Conservation (phyloP, 2,329 filamentous ascomycete species). For the Colletotrichum cereale region DNA sequence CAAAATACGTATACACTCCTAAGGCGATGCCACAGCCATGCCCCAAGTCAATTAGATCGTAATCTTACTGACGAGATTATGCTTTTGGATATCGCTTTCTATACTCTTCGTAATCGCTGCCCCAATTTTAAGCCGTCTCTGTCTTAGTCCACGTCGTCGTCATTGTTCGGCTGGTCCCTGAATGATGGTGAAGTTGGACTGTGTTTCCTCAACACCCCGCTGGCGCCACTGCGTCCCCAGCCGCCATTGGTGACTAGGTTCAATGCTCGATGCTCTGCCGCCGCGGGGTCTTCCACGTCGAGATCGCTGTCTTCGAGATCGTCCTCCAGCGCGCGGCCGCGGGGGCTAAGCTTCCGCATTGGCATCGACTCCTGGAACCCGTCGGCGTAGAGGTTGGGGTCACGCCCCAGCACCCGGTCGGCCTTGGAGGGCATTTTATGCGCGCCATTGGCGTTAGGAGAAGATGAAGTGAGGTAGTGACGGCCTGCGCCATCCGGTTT, state of each 20-base stretch:
- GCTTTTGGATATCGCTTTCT: slow-evolving; percentile 34
- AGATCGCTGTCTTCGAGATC: slow-evolving; percentile 54
- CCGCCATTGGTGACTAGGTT: slow-evolving; percentile 56
- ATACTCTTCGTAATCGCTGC: not conserved
- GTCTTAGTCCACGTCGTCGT: slow-evolving; percentile 37
- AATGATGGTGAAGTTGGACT: slow-evolving; percentile 42
- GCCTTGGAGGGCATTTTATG: slow-evolving; percentile 65
- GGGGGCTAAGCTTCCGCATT: slow-evolving; percentile 61
- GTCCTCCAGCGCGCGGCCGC: slow-evolving; percentile 59
- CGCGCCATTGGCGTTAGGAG: slow-evolving; percentile 43
- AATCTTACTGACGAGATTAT: slow-evolving; percentile 22
- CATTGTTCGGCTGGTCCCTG: slow-evolving; percentile 24
- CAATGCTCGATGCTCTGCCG: slow-evolving; percentile 59
- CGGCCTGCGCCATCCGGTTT: slow-evolving; percentile 44
- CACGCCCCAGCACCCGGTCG: slow-evolving; percentile 69
- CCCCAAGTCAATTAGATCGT: slow-evolving; percentile 1
- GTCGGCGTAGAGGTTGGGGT: slow-evolving; percentile 68
- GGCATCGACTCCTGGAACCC: slow-evolving; percentile 56
- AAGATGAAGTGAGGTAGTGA: slow-evolving; percentile 46
- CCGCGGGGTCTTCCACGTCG: slow-evolving; percentile 54
- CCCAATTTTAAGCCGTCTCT: not conserved
- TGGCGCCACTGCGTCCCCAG: slow-evolving; percentile 57
- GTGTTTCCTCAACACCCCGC: slow-evolving; percentile 56
- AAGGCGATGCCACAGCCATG: slow-evolving; percentile 30
- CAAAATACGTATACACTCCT: slow-evolving; percentile 16